Base-by-base conservation (phyloP, 2,329 filamentous ascomycete genomes). In the Claviceps maximensis region DNA sequence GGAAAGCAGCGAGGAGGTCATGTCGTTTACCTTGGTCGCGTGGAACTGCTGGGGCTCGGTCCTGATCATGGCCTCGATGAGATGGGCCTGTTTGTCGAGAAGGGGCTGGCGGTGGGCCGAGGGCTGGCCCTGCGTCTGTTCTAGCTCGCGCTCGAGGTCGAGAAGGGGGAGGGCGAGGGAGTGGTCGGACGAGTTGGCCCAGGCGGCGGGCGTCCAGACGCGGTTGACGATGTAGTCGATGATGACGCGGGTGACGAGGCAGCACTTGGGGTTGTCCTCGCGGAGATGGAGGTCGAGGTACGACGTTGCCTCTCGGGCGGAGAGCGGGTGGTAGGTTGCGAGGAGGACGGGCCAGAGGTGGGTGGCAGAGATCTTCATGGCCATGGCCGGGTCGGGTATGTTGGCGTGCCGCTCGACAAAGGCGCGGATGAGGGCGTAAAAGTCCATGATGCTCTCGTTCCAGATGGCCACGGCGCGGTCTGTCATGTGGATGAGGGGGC, bases 181-280 rank as follows among this genome's bases (percentile, higher is more conserved):
- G 17, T 55, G 56, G 52, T 70, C 67, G 5, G 67, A 65, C 7
- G 67, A 49, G 21, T 68, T 68, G 50, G 62, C 62, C 70, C 70
- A 73, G 6, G 69, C 69, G 33, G 63, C 62, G 5, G 67, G 64
- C 2, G 66, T 65, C 68, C 70, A 71, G 41, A 72, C 66, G 3
- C 68, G 63, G 54, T 69, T 69, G 52, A 72, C 69, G 42, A 73
- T 63, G 52, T 68, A 71, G 58, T 72, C 70, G 31, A 72, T 64
- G 21, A 71, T 64, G 55, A 72, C 63, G 7, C 70, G 66, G 2
- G 70, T 71, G 17, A 73, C 67, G n/a, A 73, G 63, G 56, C 70
- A 72, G 2, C 66, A 65, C 59, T 72, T 72, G 49, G 67, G 64
- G 53, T 67, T 67, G 36, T 65, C 63, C 23, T 69, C 66, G 51